Conservation (phyloP, 2,329 filamentous ascomycete genomes). For the Tolypocladium paradoxum region DNA sequence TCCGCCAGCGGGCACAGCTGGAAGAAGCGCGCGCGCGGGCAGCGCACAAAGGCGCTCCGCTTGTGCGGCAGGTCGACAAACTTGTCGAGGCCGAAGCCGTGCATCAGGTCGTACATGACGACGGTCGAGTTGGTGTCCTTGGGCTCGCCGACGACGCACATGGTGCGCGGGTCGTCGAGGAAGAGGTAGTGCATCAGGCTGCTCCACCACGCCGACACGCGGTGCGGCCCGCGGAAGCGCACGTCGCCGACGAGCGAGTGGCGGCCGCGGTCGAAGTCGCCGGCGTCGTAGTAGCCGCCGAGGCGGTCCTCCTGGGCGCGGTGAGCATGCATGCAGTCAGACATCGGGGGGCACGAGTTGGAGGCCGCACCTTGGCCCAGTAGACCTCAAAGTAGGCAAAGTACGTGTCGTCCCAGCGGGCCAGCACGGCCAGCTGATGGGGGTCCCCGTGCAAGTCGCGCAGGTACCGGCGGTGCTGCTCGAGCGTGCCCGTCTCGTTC, state of each 20-base stretch:
- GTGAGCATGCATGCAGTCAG: no score
- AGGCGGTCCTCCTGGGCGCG: conserved; percentile 39
- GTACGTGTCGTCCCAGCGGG: conserved; percentile 56
- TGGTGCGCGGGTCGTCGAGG: conserved; percentile 49
- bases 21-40: conserved; percentile 58
- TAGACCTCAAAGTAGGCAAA: conserved; percentile 78
- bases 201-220: conserved; percentile 51
- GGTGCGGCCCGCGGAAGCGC: conserved; percentile 48
- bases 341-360: no score
- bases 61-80: conserved; percentile 64
- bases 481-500: conserved; percentile 68
- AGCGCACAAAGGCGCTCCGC: conserved; percentile 55
- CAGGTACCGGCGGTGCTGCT: conserved; percentile 64
- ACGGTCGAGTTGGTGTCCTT: conserved; percentile 60
- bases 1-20: conserved; percentile 51
- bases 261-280: conserved; percentile 46
- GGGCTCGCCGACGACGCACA: conserved; percentile 55
- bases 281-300: conserved; percentile 43
- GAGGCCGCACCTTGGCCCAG: conserved; percentile 57
- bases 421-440: conserved; percentile 60
- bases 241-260: conserved; percentile 50
- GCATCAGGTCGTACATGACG: conserved; percentile 62
- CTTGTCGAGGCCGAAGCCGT: conserved; percentile 62
- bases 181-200: conserved; percentile 53
- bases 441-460: conserved; percentile 57